phyloP scores from a whole-genome alignment of 177 flowering plant species.

The Vitis hybrid region DNA sequence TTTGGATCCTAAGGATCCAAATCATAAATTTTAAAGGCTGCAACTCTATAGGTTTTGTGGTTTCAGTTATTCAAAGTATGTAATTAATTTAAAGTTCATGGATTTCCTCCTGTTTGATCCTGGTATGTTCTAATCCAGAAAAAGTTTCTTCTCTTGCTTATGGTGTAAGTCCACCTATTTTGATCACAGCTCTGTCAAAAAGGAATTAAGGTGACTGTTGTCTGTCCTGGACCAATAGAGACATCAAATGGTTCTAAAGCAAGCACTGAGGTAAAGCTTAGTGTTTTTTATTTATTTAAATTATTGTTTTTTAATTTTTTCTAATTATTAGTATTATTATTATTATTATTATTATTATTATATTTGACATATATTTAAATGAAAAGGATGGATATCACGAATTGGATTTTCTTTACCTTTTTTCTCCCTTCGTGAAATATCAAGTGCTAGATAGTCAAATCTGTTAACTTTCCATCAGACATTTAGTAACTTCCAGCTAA shows the following conservation, averaged over 20 bases:
- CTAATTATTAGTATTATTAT: background rate
- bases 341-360: background rate
- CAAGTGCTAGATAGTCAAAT: too few relatives aligned
- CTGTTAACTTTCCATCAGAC: too few relatives aligned
- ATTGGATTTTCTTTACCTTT: too few relatives aligned
- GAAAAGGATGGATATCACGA: too few relatives aligned
- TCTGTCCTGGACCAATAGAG: slow-evolving; percentile 94
- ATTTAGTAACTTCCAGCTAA: too few relatives aligned
- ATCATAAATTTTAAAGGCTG: too few relatives aligned
- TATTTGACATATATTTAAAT: too few relatives aligned
- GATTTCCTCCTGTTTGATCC: background rate
- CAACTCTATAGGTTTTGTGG: too few relatives aligned
- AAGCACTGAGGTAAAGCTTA: slow-evolving; percentile 26
- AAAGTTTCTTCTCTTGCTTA: background rate
- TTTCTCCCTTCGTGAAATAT: too few relatives aligned
- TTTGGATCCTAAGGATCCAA: too few relatives aligned
- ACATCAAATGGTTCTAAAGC: slow-evolving; percentile 57
- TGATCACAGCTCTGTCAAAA: slow-evolving; percentile 63
- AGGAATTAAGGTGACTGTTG: slow-evolving; percentile 88
- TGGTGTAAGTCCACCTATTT: background rate
- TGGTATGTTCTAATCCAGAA: background rate
- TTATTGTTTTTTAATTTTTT: background rate
- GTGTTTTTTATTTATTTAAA: slow-evolving; percentile 37
- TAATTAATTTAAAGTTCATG: background rate
- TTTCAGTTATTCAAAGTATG: too few relatives aligned